These are phyloP conservation scores for Leccinum imitatum DNA, from an alignment of 768 basidiomycete genomes.

Conservation along the genomic window DNA sequence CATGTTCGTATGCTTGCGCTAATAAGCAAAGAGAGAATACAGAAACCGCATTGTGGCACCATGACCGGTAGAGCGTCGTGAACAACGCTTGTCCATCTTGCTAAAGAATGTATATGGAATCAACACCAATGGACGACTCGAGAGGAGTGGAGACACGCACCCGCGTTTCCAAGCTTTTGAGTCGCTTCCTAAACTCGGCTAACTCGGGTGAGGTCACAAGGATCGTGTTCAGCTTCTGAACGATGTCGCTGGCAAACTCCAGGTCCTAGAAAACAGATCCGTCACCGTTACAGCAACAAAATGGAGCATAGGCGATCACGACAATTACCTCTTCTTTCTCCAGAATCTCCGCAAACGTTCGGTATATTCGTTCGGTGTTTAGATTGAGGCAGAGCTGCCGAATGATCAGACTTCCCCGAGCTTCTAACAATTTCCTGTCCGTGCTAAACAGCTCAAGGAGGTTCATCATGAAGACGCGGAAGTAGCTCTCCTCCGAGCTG, in stretches of 20 bases:
- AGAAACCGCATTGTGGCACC: constrained; percentile 98
- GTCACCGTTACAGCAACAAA: background rate
- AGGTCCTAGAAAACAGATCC: constrained; percentile 62
- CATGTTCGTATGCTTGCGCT: constrained; percentile 98
- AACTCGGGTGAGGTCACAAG: constrained; percentile 95
- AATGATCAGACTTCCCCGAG: constrained; percentile 92
- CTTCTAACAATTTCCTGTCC: constrained; percentile 85
- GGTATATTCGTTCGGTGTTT: constrained; percentile 93
- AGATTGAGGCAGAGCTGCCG: constrained; percentile 91
- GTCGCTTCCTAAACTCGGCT: constrained; percentile 87
- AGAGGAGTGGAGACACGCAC: constrained; percentile 42
- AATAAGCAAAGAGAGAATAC: constrained; percentile 95
- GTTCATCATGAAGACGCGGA: constrained; percentile 94
- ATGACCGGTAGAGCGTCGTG: constrained; percentile 90
- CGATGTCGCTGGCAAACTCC: constrained; percentile 96
- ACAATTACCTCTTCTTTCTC: constrained; percentile 92
- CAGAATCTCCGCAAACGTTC: constrained; percentile 93
- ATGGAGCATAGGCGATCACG: background rate
- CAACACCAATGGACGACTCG: background rate
- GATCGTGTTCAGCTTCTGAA: constrained; percentile 96
- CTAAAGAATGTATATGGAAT: constrained; percentile 32
- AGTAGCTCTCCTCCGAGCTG: constrained; percentile 92
- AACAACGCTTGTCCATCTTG: constrained; percentile 98
- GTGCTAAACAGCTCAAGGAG: constrained; percentile 94
- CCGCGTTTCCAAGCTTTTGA: constrained; percentile 92